These are phyloP conservation scores for Aspergillus latus DNA, from an alignment of 2,329 filamentous ascomycete species.

Conservation along the genomic window DNA sequence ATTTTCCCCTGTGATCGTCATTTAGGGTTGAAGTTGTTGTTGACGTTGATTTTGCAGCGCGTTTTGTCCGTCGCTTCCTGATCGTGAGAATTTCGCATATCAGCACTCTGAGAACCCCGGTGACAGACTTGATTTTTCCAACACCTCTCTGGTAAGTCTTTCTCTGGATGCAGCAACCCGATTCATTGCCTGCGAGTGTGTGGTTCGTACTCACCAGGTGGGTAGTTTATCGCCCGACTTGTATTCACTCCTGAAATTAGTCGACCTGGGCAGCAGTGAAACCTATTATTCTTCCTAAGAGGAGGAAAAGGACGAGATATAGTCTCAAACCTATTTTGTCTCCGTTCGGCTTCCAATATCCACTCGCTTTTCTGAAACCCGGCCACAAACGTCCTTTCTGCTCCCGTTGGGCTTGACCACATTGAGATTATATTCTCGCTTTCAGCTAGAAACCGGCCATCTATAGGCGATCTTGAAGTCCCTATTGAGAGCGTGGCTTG, in stretches of 20 bases:
- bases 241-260: conserved; percentile 31
- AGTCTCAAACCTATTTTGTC: conserved; percentile 25
- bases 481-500: conserved; percentile 25
- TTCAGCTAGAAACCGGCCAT: conserved; percentile 22
- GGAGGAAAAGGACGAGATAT: conserved; percentile 21
- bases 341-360: conserved; percentile 13
- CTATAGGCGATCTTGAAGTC: conserved; percentile 21
- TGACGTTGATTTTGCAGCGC: conserved; percentile 30
- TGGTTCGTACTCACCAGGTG: conserved; percentile 40
- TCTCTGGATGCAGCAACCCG: conserved; percentile 35
- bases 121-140: conserved; percentile 21
- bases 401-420: conserved; percentile 15
- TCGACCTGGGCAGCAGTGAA: conserved; percentile 9
- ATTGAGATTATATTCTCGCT: conserved; percentile 9
- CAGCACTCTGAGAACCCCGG: conserved; percentile 28
- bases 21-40: conserved; percentile 32
- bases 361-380: conserved; percentile 19
- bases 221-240: conserved; percentile 37
- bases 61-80: conserved; percentile 24
- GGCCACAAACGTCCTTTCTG: conserved; percentile 18
- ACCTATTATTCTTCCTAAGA: conserved; percentile 13
- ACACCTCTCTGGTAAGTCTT: conserved; percentile 30
- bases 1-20: conserved; percentile 24
- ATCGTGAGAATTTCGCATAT: conserved; percentile 31
- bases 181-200: conserved; percentile 18